Evolutionary conservation across 2,329 filamentous ascomycete species (phyloP).

Genomic region (Penicillium sp.): DNA sequence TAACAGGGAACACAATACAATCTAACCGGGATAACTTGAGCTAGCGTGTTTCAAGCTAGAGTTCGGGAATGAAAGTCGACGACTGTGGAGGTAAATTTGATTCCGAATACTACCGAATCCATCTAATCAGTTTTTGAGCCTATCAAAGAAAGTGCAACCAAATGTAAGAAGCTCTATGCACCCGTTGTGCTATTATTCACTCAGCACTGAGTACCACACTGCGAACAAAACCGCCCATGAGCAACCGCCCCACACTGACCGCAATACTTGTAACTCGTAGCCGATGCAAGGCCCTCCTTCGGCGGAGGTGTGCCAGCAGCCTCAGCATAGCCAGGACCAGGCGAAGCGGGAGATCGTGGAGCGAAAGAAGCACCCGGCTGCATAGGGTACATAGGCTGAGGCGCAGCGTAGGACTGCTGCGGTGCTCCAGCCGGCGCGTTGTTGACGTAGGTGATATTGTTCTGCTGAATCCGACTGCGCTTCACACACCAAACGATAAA

Average conservation of each 20-base stretch:
- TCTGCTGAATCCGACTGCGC: constrained; percentile 9
- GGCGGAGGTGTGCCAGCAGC: constrained; percentile 11
- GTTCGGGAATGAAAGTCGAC: no score
- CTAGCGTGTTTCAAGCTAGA: no score
- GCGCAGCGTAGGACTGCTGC: constrained; percentile 8
- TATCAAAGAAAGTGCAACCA: no score
- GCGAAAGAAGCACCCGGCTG: constrained; percentile 2
- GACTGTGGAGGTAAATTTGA: no score
- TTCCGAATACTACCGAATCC: no score
- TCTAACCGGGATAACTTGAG: no score
- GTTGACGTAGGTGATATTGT: constrained; percentile 10
- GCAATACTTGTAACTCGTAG: constrained; percentile 11
- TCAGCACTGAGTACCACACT: constrained; percentile 8
- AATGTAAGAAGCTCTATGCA: no score
- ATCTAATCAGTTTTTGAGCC: no score
- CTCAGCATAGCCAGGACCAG: constrained; percentile 6
- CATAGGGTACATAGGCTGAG: constrained; percentile 9
- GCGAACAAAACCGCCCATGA: constrained; percentile 14
- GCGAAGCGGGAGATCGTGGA: constrained; percentile 7
- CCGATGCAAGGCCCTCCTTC: constrained; percentile 8
- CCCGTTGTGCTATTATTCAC: no score
- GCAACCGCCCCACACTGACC: constrained; percentile 11
- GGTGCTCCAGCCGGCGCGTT: constrained; percentile 2
- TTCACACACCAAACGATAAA: constrained; percentile 21
- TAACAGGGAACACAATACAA: no score